phyloP scores from a whole-genome alignment of 768 basidiomycete genomes.

The Podaxis sp. region DNA sequence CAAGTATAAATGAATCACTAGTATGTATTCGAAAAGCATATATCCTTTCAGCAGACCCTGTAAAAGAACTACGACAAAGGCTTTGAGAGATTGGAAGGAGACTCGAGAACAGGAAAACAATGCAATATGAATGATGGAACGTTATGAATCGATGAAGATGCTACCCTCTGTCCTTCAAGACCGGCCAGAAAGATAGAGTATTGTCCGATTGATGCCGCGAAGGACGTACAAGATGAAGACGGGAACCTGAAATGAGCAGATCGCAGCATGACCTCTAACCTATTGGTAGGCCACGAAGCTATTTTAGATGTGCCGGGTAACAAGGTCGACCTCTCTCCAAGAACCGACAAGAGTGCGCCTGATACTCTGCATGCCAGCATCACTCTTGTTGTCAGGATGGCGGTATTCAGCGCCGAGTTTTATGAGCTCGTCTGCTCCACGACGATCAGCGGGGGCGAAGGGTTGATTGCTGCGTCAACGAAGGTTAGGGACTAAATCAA shows the following conservation, averaged over 20 bases:
- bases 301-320: conserved; percentile 28
- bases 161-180: neutral
- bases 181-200: neutral
- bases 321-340: conserved; percentile 41
- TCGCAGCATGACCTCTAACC: too few species aligned
- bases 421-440: conserved; percentile 55
- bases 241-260: neutral
- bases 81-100: neutral
- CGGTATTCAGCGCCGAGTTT: conserved; percentile 35
- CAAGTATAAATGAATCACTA: neutral
- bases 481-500: neutral
- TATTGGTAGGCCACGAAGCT: too few species aligned
- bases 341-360: conserved; percentile 38
- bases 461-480: conserved; percentile 54
- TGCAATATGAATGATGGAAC: neutral
- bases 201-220: neutral
- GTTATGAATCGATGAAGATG: neutral
- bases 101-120: neutral
- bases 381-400: conserved; percentile 25
- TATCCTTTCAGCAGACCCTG: neutral
- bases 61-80: neutral
- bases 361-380: conserved; percentile 35
- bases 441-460: conserved; percentile 63
- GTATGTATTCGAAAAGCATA: neutral
- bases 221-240: neutral